Percentiles rank a stretch among this genome's conserved stretches.
phyloP scores from a whole-genome alignment of 331 rosid species.

The Arachis monticola region DNA sequence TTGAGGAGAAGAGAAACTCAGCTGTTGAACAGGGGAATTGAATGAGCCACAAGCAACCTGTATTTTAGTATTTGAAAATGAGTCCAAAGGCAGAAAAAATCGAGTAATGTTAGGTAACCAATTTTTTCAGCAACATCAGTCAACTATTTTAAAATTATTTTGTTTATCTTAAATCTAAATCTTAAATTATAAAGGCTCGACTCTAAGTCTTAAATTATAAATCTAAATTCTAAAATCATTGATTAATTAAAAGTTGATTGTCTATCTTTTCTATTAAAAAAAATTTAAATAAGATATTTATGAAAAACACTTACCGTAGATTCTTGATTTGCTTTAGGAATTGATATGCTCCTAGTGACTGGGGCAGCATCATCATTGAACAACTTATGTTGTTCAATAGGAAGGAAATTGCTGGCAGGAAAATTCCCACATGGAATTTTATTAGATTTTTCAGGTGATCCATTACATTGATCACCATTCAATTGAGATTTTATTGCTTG shows the following conservation, averaged over 20 bases:
- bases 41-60: conserved; percentile 53
- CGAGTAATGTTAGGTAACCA: too few relatives aligned
- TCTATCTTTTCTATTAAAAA: too few relatives aligned
- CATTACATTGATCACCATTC: conserved; percentile 36
- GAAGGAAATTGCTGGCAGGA: conserved; percentile 37
- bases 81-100: too few relatives aligned
- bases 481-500: conserved; percentile 56
- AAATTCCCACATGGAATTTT: conserved; percentile 41
- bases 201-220: too few relatives aligned
- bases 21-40: conserved; percentile 47
- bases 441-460: conserved; percentile 43
- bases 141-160: too few relatives aligned
- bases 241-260: too few relatives aligned
- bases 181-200: too few relatives aligned
- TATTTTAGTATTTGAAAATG: background rate
- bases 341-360: conserved; percentile 37
- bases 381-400: conserved; percentile 47
- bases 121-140: too few relatives aligned
- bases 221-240: too few relatives aligned
- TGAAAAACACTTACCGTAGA: background rate
- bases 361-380: conserved; percentile 42
- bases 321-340: conserved; percentile 48
- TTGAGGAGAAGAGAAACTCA: conserved; percentile 53
- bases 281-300: too few relatives aligned
- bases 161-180: too few relatives aligned